Base-by-base conservation (phyloP, 345 rosid species). In the Zanthoxylum bungeanum region DNA sequence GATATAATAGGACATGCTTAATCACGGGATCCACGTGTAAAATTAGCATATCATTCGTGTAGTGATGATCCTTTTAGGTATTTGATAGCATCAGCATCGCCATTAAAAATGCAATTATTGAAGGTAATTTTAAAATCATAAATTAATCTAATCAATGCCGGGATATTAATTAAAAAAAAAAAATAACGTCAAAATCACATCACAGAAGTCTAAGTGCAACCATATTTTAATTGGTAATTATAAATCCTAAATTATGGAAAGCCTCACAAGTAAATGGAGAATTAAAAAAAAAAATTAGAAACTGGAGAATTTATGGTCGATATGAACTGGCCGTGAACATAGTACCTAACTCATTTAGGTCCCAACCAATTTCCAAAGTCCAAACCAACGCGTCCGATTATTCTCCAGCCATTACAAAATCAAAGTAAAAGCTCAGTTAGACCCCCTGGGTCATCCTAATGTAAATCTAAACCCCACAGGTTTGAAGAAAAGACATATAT, bases 271-370 rank as follows among this genome's bases (percentile, higher is more conserved):
- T 16, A 24, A 39, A 66, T 36, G 30, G 31, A 34, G 58, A 53
- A 19, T 77, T 51, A 19, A 5, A n/a, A n/a, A n/a, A n/a, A n/a
- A n/a, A n/a, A n/a, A n/a, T n/a, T n/a, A n/a, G n/a, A n/a, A n/a
- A n/a, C n/a, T n/a, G n/a, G n/a, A n/a, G n/a, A n/a, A n/a, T n/a
- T n/a, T 31, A 61, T 61, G 80, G 80, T 72, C 60, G 69, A 44
- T 52, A 40, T 67, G 76, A 52, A 22, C n/a, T 57, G 64, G 47
- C 51, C 73, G 76, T 77, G 80, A 77, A 10, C 73, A 1, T 34
- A 24, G 22, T 30, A 57, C 25, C 4, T 68, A 39, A 25, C 40
- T 34, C 36, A 24, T 4, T 12, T n/a, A 7, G n/a, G 31, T 31
- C 28, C 67, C 24, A 44, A 44, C 61, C 17, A n/a, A n/a, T n/a